Percentiles rank a stretch among this genome's conserved stretches.
phyloP scores from a whole-genome alignment of 768 basidiomycete genomes.

The Leccinum boreale region DNA sequence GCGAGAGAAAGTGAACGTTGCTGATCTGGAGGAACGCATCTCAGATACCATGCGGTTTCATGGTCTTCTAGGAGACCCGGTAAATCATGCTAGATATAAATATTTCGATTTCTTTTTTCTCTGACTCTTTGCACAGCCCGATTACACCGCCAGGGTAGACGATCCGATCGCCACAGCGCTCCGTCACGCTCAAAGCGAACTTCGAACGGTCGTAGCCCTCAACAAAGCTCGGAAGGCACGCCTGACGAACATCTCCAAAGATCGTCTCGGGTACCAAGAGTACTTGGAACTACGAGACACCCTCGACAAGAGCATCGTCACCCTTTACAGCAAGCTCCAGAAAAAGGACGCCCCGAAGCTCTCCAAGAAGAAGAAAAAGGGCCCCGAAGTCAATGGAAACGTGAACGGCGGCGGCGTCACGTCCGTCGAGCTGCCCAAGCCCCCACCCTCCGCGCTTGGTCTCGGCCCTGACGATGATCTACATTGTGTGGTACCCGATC shows the following conservation, averaged over 20 bases:
- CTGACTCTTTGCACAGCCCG: conserved; percentile 47
- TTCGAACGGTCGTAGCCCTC: conserved; percentile 69
- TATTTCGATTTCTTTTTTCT: conserved; percentile 9
- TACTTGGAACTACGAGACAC: conserved; percentile 82
- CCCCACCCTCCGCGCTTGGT: conserved; percentile 70
- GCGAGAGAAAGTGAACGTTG: conserved; percentile 72
- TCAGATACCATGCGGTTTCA: conserved; percentile 76
- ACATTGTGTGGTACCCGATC: conserved; percentile 58
- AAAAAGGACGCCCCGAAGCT: conserved; percentile 76
- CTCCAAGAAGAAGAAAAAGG: conserved; percentile 72
- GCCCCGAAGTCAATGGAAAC: conserved; percentile 32
- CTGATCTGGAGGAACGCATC: conserved; percentile 73
- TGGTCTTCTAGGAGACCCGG: conserved; percentile 64
- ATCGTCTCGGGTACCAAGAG: conserved; percentile 88
- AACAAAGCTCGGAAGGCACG: conserved; percentile 83
- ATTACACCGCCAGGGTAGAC: conserved; percentile 77
- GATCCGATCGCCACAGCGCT: conserved; percentile 92
- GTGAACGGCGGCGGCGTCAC: conserved; percentile 28
- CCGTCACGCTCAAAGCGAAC: conserved; percentile 80
- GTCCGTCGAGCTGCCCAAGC: conserved; percentile 42
- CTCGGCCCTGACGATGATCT: conserved; percentile 67
- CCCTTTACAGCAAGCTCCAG: conserved; percentile 74
- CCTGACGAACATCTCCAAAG: conserved; percentile 72
- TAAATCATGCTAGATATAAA: conserved; percentile 40
- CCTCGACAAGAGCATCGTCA: conserved; percentile 80